phyloP scores from a whole-genome alignment of 1,284 basidiomycete species.

The Melampsora medusae region DNA sequence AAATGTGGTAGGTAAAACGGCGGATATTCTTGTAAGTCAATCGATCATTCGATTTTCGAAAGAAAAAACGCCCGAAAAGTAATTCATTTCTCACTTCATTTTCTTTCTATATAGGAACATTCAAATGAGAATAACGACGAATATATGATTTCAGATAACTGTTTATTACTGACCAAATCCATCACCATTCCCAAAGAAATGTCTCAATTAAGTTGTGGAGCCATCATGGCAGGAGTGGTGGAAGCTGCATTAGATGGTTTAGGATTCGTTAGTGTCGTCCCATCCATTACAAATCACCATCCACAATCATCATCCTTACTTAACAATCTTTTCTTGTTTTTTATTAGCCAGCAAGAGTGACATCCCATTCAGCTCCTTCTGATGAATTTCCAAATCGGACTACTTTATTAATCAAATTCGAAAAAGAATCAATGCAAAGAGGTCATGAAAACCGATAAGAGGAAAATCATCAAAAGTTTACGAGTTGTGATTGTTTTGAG shows the following conservation, averaged over 20 bases:
- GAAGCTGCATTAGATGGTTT: constrained; percentile 94
- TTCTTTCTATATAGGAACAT: constrained; percentile 15
- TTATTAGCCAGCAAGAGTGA: constrained; percentile 85
- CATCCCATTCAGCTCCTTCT: constrained; percentile 87
- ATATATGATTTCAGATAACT: constrained; percentile 99
- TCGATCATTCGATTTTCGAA: constrained; percentile 8
- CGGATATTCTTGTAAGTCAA: constrained; percentile 80
- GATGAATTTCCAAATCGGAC: constrained; percentile 76
- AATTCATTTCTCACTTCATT: background rate
- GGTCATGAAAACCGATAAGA: constrained; percentile 51
- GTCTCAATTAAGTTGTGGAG: constrained; percentile 89
- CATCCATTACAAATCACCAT: background rate
- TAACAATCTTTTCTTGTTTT: constrained; percentile 24
- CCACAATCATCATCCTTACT: constrained; percentile 25
- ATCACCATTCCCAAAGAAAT: constrained; percentile 93
- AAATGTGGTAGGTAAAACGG: constrained; percentile 85
- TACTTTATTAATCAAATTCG: constrained; percentile 90
- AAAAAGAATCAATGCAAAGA: constrained; percentile 80
- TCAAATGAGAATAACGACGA: constrained; percentile 43
- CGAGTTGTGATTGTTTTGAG: no score
- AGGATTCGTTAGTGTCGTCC: constrained; percentile 73
- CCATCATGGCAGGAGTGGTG: constrained; percentile 92
- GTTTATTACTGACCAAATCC: constrained; percentile 81
- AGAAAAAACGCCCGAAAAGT: background rate
- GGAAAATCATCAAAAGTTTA: no score